These are phyloP conservation scores for Fusarium phyllophilum DNA, from an alignment of 2,329 filamentous ascomycete species.

Conservation along the genomic window DNA sequence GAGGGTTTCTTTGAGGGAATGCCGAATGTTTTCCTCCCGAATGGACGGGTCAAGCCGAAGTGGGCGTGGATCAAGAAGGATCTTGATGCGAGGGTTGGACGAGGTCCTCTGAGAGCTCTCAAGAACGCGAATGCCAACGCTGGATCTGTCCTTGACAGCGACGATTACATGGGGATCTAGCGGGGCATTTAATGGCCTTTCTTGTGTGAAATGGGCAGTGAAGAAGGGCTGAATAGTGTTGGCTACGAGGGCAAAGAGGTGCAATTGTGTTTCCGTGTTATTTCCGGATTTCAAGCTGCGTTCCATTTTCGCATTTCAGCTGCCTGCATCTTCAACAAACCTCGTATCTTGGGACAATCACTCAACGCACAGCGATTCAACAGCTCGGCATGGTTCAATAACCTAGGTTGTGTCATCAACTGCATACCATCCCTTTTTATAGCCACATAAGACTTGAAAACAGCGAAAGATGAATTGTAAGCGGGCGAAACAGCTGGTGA, in stretches of 20 bases:
- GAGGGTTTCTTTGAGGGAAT: constrained; percentile 6
- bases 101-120: neutral
- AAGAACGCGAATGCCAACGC: neutral
- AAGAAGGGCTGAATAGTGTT: neutral
- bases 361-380: accelerated
- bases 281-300: neutral
- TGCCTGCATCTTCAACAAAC: neutral
- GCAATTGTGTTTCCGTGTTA: accelerated
- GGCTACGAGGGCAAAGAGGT: neutral
- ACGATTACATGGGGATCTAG: neutral
- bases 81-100: neutral
- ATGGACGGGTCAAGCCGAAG: constrained; percentile 10
- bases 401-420: accelerated
- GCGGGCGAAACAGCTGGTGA: accelerated
- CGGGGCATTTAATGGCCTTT: accelerated
- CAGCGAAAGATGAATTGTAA: accelerated
- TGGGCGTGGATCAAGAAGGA: constrained; percentile 15
- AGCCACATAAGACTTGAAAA: neutral
- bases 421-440: accelerated
- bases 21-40: neutral
- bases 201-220: neutral
- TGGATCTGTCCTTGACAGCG: neutral
- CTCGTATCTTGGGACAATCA: accelerated
- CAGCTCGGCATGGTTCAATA: accelerated
- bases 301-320: accelerated